Base-by-base conservation (phyloP, 2,329 filamentous ascomycete genomes). In the Penicillium sp. region DNA sequence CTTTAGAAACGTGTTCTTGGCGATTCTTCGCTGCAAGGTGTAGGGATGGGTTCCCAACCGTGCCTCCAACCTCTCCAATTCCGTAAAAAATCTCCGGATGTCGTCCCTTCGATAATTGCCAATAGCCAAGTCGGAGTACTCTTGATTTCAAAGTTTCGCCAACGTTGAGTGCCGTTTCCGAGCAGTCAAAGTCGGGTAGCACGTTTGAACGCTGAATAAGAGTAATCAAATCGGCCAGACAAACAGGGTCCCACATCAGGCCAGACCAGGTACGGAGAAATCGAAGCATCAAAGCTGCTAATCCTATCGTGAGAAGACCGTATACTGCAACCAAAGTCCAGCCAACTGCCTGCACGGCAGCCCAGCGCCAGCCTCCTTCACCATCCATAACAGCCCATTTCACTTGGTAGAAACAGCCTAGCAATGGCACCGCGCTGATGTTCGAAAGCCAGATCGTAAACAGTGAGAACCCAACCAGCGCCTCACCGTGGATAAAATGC, bases 231-330 rank as follows among this genome's bases (percentile, higher is more conserved):
- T 97, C 93, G 3, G 91, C 93, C 7, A 97, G 81, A 26, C 89
- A 94, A 50, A 90, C 84, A 2, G 92, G 86, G 72, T 97, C 92
- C 93, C 93, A 97, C 71, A 90, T 85, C 64, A 97, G 81, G 0
- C 93, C 93, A 0, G 92, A 96, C 69, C 83, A 84, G 31, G 85
- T 83, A 23, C 82, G 78, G 58, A 84, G 79, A 79, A 93, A 91
- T 65, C 87, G 90, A n/a, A 87, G 66, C 65, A 89, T 79, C 9
- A 93, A 74, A 1, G 87, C 76, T 11, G 86, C 58, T 2, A 88
- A 70, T 1, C 89, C 86, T 7, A 86, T 67, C 2, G 90, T 71
- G 51, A 94, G 78, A 4, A 92, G 75, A 38, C 89, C 76, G 77
- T 97, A 97, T 0, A 96, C 76, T 0, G 81, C 88, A 31, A 95